Base-by-base conservation (phyloP, 352 stramenopile species). In the Phytophthora pinifolia region DNA sequence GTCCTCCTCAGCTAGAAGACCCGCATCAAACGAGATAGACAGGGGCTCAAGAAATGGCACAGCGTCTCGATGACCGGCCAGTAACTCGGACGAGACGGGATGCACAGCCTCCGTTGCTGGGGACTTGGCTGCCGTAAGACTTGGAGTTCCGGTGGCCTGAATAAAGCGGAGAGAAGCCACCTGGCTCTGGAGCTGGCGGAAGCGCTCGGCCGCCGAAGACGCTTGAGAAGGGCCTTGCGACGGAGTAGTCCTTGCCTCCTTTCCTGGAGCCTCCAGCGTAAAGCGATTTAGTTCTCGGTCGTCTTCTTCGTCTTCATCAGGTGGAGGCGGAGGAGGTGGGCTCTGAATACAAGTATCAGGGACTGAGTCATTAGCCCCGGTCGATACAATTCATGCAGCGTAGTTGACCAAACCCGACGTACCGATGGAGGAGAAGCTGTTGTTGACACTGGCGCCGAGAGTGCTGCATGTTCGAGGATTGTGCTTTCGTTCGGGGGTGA, bases 271-370 rank as follows among this genome's bases (percentile, higher is more conserved):
- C 51, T 65, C 32, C 57, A 81, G 27, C 3, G 49, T 36, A 36
- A 83, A 83, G 1, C 17, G 8, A 30, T 65, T 12, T 5, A 81
- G 34, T 8, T 74, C 52, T 31, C 64, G 6, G 34, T 75, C 64
- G 2, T 65, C 46, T n/a, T 68, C 34, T 35, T 79, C 69, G 22
- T 77, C 70, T 1, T 87, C 72, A 33, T 84, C 69, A 38, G 56
- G 60, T 53, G 74, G 73, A 15, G 77, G 70, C 13, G 75, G 77
- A 3, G 76, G 76, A 14, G 76, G 76, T 7, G 62, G 76, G 67
- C 70, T 82, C 67, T 76, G 50, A 31, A 54, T 38, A 51, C 8
- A 43, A 54, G 32, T 22, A 36, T 60, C 41, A 54, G 6, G 4
- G 25, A 29, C 25, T 29, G 0, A 29, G 25, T 29, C 25, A 8